Percentiles rank a stretch among this genome's conserved stretches.
These are phyloP conservation scores for Aspergillus amoenus DNA, from an alignment of 2,329 filamentous ascomycete genomes.

Conservation along the genomic window DNA sequence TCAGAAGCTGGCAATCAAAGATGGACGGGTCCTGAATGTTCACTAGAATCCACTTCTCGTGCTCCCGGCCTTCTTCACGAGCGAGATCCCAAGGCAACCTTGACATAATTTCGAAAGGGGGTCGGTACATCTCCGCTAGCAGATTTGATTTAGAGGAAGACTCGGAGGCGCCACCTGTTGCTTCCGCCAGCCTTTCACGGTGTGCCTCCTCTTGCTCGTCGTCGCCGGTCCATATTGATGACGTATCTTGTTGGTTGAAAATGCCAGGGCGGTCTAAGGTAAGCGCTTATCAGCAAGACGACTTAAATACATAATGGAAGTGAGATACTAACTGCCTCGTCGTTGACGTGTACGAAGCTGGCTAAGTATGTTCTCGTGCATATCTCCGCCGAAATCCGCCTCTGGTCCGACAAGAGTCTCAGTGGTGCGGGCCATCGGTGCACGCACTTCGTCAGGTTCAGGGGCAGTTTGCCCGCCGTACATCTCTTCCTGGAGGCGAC, in stretches of 20 bases:
- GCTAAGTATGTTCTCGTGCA: conserved; percentile 63
- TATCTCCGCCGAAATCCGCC: conserved; percentile 54
- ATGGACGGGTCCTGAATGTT: conserved; percentile 92
- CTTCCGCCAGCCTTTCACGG: conserved; percentile 56
- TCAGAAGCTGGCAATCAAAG: conserved; percentile 92
- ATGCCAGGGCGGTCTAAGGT: conserved; percentile 56
- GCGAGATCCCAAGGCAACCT: conserved; percentile 79
- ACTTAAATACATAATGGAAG: background rate
- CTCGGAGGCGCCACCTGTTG: conserved; percentile 66
- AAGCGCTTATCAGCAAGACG: conserved; percentile 11
- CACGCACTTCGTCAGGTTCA: conserved; percentile 70
- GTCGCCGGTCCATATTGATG: conserved; percentile 60
- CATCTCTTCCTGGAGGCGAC: conserved; percentile 86
- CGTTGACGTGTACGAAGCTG: conserved; percentile 56
- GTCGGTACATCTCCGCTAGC: conserved; percentile 87
- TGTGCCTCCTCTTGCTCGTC: conserved; percentile 45
- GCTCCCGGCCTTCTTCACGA: conserved; percentile 78
- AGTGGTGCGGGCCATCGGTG: conserved; percentile 85
- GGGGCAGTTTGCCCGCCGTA: conserved; percentile 59
- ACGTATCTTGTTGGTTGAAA: conserved; percentile 64
- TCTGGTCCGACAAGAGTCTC: conserved; percentile 84
- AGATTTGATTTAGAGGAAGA: conserved; percentile 69
- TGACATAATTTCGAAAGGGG: conserved; percentile 86
- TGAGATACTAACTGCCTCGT: conserved; percentile 33
- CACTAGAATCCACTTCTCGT: conserved; percentile 91